phyloP scores from a whole-genome alignment of 2,329 filamentous ascomycete species.

The Aspergillus japonicus region DNA sequence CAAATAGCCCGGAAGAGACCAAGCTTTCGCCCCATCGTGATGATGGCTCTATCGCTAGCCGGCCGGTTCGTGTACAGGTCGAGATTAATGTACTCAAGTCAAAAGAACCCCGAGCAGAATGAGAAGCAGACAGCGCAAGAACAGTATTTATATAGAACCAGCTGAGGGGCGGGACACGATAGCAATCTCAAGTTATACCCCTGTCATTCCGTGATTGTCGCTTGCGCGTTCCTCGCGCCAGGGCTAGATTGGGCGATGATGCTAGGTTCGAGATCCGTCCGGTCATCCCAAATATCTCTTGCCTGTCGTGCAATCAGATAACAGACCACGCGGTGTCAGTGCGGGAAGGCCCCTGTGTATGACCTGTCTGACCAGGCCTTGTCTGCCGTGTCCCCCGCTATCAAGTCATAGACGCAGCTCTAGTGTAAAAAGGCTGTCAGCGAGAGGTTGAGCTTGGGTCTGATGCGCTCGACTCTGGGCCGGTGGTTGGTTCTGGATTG shows the following conservation, averaged over 20 bases:
- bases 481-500: slow-evolving; percentile 8
- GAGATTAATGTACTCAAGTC: background rate
- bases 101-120: background rate
- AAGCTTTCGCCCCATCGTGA: slow-evolving; percentile 33
- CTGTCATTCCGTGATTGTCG: slow-evolving; percentile 2
- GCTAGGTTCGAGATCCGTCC: background rate
- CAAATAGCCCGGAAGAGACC: slow-evolving; percentile 38
- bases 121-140: background rate
- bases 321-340: background rate
- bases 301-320: slow-evolving; percentile 2
- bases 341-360: background rate
- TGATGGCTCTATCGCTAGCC: background rate
- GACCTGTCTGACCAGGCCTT: background rate
- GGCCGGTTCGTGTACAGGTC: background rate
- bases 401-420: background rate
- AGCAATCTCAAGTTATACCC: background rate
- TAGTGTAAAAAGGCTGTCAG: background rate
- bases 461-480: slow-evolving; percentile 5
- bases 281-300: background rate
- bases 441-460: background rate
- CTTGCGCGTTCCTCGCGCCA: slow-evolving; percentile 5
- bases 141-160: background rate
- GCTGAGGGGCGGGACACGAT: background rate
- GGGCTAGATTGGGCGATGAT: background rate
- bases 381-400: background rate